Evolutionary conservation across 2,329 filamentous ascomycete species (phyloP).

Genomic region (Claviceps arundinis): DNA sequence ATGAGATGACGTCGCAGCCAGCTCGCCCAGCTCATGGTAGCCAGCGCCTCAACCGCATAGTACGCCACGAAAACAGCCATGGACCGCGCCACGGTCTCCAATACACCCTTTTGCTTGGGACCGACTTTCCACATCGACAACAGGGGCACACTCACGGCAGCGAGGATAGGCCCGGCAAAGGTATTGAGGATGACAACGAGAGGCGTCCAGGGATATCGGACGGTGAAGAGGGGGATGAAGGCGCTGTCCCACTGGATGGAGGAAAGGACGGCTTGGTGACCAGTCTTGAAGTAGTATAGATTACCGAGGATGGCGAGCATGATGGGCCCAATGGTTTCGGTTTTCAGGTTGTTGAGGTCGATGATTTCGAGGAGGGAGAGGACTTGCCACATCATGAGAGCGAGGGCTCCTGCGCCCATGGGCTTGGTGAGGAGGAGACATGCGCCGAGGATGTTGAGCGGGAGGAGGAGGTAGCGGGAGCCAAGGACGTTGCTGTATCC

Average conservation of each 20-base stretch:
- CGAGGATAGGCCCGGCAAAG: slow-evolving; percentile 78
- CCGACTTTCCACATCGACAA: slow-evolving; percentile 81
- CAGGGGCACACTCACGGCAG: slow-evolving; percentile 66
- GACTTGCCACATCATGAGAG: slow-evolving; percentile 75
- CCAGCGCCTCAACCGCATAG: slow-evolving; percentile 69
- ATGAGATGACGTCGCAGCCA: slow-evolving; percentile 84
- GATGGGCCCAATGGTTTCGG: slow-evolving; percentile 67
- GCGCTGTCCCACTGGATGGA: slow-evolving; percentile 94
- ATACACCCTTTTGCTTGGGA: slow-evolving; percentile 54
- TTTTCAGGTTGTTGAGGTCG: slow-evolving; percentile 46
- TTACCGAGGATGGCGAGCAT: slow-evolving; percentile 79
- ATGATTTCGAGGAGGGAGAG: slow-evolving; percentile 60
- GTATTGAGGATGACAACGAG: slow-evolving; percentile 73
- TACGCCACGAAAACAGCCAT: slow-evolving; percentile 67
- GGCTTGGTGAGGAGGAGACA: slow-evolving; percentile 80
- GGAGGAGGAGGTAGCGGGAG: slow-evolving; percentile 73
- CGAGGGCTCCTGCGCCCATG: slow-evolving; percentile 79
- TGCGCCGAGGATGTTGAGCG: slow-evolving; percentile 63
- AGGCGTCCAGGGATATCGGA: slow-evolving; percentile 84
- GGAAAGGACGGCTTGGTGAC: slow-evolving; percentile 77
- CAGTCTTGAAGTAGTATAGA: slow-evolving; percentile 95
- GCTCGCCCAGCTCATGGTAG: slow-evolving; percentile 83
- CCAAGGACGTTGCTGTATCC: slow-evolving; percentile 93
- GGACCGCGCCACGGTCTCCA: slow-evolving; percentile 58
- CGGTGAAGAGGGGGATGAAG: slow-evolving; percentile 72